Conservation (phyloP, 2,329 filamentous ascomycete genomes). For the Neoarthrinium moseri region DNA sequence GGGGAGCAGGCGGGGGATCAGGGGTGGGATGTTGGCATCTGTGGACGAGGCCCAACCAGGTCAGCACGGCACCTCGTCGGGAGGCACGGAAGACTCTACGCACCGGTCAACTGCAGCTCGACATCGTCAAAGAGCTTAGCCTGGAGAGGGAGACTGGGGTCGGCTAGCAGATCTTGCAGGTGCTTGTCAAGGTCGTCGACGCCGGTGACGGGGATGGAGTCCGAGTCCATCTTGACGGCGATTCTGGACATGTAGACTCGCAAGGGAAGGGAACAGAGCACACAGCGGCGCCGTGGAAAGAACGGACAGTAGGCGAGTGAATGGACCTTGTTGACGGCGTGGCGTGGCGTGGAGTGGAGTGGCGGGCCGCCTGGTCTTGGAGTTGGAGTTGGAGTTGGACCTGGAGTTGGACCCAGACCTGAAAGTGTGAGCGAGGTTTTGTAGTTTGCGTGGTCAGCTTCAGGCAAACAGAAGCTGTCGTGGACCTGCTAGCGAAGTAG, state of each 20-base stretch:
- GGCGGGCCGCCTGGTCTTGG: too few species aligned
- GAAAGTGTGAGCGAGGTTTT: neutral
- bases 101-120: constrained; percentile 57
- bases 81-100: too few species aligned
- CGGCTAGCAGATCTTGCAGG: constrained; percentile 46
- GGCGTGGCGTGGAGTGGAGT: too few species aligned
- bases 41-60: neutral
- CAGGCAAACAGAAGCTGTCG: neutral
- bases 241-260: constrained; percentile 29
- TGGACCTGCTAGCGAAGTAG: too few species aligned
- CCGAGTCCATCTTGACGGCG: constrained; percentile 37
- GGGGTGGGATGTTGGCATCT: constrained; percentile 51
- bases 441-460: neutral
- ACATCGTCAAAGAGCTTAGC: constrained; percentile 57
- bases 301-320: too few species aligned
- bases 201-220: constrained; percentile 46
- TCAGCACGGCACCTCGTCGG: too few species aligned
- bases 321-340: too few species aligned
- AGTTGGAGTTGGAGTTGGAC: too few species aligned
- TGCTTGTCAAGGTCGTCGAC: constrained; percentile 55
- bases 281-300: too few species aligned
- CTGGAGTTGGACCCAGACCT: too few species aligned
- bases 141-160: constrained; percentile 41
- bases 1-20: constrained; percentile 54
- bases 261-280: too few species aligned